Base-by-base conservation (phyloP, 345 rosid species). In the Microcos paniculata region DNA sequence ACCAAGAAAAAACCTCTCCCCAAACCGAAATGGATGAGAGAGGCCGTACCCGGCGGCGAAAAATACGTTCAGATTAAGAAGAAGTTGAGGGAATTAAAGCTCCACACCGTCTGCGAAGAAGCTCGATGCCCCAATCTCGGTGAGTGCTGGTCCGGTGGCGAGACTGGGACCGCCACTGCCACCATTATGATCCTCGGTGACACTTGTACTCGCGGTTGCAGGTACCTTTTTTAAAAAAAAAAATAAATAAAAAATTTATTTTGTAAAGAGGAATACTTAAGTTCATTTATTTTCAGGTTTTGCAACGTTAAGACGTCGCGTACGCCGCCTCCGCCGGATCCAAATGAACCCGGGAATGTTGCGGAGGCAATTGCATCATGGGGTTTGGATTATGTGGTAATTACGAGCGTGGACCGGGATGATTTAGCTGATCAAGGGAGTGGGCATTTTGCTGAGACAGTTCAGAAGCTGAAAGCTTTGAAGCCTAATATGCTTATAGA, bases 131-230 rank as follows among this genome's bases (percentile, higher is more conserved):
- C 99, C 43, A 94, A 96, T 80, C 77, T 96, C 76, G 97, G 98
- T 4, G 97, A 96, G 84, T 96, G 98, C 77, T 96, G 98, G 98
- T 94, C 99, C 42, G 99, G 98, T 6, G 99, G 99, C 33, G 97
- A 96, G 77, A 96, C 97, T 10, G 97, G 97, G 40, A 96, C 98
- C 42, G 97, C 99, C 78, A 96, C 99, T 23, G 97, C 98, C 51
- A 94, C 98, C 2, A 94, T 96, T 49, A 94, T 96, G 98, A 96
- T 96, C 62, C 83, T 93, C 12, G 99, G 99, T 23, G 99, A 96
- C 70, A 96, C 99, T 0, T 94, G 98, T 80, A 93, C 99, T 43
- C 91, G 99, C 51, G 97, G 98, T 70, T 96, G 98, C 93, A 87
- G 99, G 98, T 95, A 42, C 6, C 13, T 46, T 46, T 46, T 46